phyloP scores from a whole-genome alignment of 1,284 basidiomycete genomes.

The Pascua sp. region DNA sequence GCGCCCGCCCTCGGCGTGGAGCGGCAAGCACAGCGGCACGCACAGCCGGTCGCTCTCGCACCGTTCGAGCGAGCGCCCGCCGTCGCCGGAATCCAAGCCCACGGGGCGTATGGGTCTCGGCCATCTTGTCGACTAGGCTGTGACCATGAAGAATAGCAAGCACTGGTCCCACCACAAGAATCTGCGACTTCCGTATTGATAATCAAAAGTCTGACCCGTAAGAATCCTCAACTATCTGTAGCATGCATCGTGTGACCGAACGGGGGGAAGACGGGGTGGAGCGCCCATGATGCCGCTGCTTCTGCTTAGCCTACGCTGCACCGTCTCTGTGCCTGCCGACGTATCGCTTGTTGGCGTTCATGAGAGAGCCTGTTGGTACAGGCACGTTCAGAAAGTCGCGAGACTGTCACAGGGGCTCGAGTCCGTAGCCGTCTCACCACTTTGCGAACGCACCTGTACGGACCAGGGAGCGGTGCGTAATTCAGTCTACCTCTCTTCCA shows the following conservation, averaged over 20 bases:
- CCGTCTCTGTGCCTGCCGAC: too few relatives aligned
- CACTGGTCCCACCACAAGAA: neutral
- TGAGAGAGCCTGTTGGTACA: too few relatives aligned
- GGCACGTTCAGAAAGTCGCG: too few relatives aligned
- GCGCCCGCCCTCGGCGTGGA: constrained; percentile 16
- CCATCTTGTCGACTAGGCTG: constrained; percentile 18
- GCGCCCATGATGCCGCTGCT: too few relatives aligned
- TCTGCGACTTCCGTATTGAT: neutral
- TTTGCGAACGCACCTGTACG: too few relatives aligned
- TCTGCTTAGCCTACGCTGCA: too few relatives aligned
- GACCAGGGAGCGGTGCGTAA: too few relatives aligned
- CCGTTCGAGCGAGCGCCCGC: constrained; percentile 8
- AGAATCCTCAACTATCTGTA: neutral
- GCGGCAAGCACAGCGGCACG: constrained; percentile 4
- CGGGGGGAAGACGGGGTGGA: too few relatives aligned
- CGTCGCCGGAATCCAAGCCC: constrained; percentile 12
- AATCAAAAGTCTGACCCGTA: neutral
- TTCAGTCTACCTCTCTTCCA: too few relatives aligned
- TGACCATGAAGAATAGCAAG: neutral
- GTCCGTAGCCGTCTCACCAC: too few relatives aligned
- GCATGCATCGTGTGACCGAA: neutral
- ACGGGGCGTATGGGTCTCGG: constrained; percentile 20
- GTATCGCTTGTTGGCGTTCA: too few relatives aligned
- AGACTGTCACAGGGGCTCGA: too few relatives aligned
- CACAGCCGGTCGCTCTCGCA: constrained; percentile 5